Base-by-base conservation (phyloP, 2,329 filamentous ascomycete genomes). In the Thermothelomyces thermophilus region DNA sequence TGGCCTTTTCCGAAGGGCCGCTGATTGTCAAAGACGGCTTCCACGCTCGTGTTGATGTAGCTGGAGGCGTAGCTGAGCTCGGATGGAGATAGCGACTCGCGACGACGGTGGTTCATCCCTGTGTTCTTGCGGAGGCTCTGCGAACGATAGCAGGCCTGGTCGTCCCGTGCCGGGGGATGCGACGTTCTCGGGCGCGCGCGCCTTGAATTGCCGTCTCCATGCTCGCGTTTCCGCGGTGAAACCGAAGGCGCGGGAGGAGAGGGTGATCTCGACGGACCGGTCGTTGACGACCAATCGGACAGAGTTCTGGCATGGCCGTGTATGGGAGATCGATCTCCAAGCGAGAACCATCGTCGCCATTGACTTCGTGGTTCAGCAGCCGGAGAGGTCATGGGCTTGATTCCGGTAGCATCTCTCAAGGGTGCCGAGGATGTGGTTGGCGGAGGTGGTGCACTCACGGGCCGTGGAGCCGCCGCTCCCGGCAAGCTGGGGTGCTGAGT, bases 271-370 rank as follows among this genome's bases (percentile, higher is more conserved):
- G 37, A 34, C 31, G 30, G 22, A 11, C 14, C 3, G 4, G 7
- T 17, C 10, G 33, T 20, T 20, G 51, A 40, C 3, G 41, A 41
- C 13, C 39, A 41, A n/a, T 47, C 28, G 4, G 52, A 49, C 3
- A 54, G 3, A 13, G 52, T 51, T 11, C 46, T 34, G 35, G 52
- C 48, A 19, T 54, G 46, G 6, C 52, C 48, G n/a, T 26, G 5
- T 17, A 17, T 10, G 3, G 46, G 48, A 20, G 26, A 8, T 11
- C 16, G 14, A 13, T 5, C 13, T 2, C 34, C 16, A n/a, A 46
- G 19, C 1, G 46, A 48, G 19, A 49, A 49, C 52, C 52, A 49
- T 13, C 48, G 41, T 11, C 46, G 46, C 22, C 42, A 16, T 13
- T 13, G 33, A 17, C 26, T 13, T 7, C 39, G 44, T 3, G 16